These are phyloP conservation scores for Furculomyces boomerangus DNA, from an alignment of 371 early-diverging fungal species.

Conservation along the genomic window DNA sequence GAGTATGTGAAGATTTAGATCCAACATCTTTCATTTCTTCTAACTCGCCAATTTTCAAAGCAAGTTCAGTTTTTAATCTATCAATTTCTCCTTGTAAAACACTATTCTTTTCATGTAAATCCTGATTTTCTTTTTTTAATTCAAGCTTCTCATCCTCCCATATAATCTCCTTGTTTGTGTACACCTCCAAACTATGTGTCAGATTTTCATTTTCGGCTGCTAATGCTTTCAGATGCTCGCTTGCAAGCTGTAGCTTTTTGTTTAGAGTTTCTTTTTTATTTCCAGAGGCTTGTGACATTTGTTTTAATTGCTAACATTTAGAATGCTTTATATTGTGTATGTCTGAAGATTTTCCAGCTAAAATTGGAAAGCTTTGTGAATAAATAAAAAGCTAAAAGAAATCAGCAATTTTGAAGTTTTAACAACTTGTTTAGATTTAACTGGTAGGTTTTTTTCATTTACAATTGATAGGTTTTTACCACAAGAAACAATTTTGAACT, in stretches of 20 bases:
- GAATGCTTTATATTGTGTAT: too few species aligned
- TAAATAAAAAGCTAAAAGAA: too few species aligned
- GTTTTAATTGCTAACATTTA: too few species aligned
- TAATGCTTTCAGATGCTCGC: constrained; percentile 4
- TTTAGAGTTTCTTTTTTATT: neutral
- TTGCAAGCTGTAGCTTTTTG: constrained; percentile 2
- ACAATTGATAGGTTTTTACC: too few species aligned
- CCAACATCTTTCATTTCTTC: neutral
- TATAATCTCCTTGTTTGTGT: neutral
- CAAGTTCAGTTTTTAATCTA: neutral
- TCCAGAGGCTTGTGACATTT: neutral
- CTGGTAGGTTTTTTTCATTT: too few species aligned
- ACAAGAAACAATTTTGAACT: too few species aligned
- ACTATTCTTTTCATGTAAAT: neutral
- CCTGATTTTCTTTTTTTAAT: neutral
- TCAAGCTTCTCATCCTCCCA: neutral
- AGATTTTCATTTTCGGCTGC: constrained; percentile 6
- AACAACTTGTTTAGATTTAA: too few species aligned
- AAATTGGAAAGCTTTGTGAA: too few species aligned
- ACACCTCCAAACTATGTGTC: neutral
- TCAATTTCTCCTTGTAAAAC: neutral
- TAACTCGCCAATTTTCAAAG: neutral
- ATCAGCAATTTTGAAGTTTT: too few species aligned
- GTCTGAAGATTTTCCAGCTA: too few species aligned
- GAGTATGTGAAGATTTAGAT: neutral